These are phyloP conservation scores for Ramaria sp. DNA, from an alignment of 768 basidiomycete genomes.

Conservation along the genomic window DNA sequence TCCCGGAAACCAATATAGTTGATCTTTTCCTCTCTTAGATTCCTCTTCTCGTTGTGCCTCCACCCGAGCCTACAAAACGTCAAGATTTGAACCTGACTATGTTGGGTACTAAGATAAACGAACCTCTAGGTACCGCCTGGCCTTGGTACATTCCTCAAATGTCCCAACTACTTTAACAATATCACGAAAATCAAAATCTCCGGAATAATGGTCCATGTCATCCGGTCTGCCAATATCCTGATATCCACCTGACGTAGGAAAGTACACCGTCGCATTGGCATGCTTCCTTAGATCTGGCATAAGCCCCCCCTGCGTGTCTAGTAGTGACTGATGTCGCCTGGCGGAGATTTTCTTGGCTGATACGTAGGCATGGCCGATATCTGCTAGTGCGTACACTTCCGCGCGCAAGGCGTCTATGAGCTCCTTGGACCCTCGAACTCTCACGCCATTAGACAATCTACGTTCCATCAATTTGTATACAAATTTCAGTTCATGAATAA, in stretches of 20 bases:
- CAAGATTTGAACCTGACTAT: background rate
- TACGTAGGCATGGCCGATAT: background rate
- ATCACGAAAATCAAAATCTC: background rate
- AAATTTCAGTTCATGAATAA: too few species aligned
- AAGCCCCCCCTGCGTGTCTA: background rate
- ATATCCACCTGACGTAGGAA: slow-evolving; percentile 1
- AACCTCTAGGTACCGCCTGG: background rate
- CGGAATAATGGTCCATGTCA: background rate
- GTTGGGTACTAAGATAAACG: background rate
- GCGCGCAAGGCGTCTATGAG: background rate
- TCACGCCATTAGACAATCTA: background rate
- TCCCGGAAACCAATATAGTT: background rate
- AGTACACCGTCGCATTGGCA: background rate
- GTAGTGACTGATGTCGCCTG: background rate
- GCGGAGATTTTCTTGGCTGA: background rate
- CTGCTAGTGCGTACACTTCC: background rate
- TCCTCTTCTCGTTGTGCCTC: background rate
- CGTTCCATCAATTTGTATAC: background rate
- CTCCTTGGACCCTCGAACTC: background rate
- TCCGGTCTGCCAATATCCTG: background rate
- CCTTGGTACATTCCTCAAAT: background rate
- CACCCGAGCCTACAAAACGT: background rate
- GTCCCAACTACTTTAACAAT: slow-evolving; percentile 1
- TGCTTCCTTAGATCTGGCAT: background rate
- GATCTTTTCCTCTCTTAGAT: too few species aligned